Base-by-base conservation (phyloP, 2,329 filamentous ascomycete genomes). In the Neopestalotiopsis sp. region DNA sequence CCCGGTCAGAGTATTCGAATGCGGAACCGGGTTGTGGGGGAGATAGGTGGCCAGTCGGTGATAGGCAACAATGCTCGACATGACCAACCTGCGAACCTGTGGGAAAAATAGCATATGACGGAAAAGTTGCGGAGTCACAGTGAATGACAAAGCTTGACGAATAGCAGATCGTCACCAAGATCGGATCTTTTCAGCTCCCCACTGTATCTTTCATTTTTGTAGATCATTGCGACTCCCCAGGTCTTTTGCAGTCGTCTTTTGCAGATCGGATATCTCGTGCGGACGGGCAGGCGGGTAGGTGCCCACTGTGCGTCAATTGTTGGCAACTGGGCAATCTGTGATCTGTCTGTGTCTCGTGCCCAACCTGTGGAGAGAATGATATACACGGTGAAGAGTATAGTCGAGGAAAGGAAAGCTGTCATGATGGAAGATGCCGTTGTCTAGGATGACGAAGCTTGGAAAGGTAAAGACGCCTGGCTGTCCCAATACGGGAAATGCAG, bases 161-260 rank as follows among this genome's bases (percentile, higher is more conserved):
- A 28, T 45, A 20, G 38, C 38, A 64, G 61, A 49, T 64, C 38
- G 42, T 64, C 38, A 45, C 61, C 61, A 45, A 45, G 61, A 64
- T 64, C 61, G 42, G 61, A 49, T 45, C 61, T 49, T 64, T 64
- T 49, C 34, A 49, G 38, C 40, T 49, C 61, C 61, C 61, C 61
- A 62, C 59, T 40, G 59, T 62, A 62, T 62, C 59, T 62, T n/a
- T 62, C 59, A 59, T 34, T 20, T 34, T 14, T 20, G 59, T 62
- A 62, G 59, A 62, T 62, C 59, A 17, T 62, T 62, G 59, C 59
- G 59, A 62, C n/a, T 42, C 28, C 57, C 57, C 57, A 28, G 57
- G 24, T 30, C 30, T 59, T 52, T 52, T 24, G 45, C 6, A 4
- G 45, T 52, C 34, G 45, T 52, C 45, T n/a, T n/a, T 52, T 52